phyloP scores from a whole-genome alignment of 352 stramenopile genomes.

The Stramenopiles sp. region DNA sequence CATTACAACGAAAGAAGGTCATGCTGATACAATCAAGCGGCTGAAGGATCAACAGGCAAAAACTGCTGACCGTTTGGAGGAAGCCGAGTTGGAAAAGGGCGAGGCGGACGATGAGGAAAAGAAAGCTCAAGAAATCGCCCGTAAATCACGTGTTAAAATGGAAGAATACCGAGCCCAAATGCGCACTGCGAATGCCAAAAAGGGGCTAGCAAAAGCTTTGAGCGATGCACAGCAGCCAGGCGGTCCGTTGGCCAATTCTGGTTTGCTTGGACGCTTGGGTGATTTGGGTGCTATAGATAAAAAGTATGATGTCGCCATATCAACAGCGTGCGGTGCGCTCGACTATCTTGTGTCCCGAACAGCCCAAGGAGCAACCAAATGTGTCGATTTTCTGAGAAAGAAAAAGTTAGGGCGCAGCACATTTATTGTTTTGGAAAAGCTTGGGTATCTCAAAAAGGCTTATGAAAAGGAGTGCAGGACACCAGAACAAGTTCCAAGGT shows the following conservation, averaged over 20 bases:
- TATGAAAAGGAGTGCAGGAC: slow-evolving; percentile 37
- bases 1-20: no score
- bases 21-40: no score
- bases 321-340: slow-evolving; percentile 79
- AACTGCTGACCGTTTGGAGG: slow-evolving; percentile 49
- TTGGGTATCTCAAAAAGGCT: slow-evolving; percentile 52
- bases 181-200: no score
- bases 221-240: slow-evolving; percentile 66
- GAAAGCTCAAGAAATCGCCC: slow-evolving; percentile 39
- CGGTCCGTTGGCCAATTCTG: slow-evolving; percentile 64
- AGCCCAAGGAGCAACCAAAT: slow-evolving; percentile 74
- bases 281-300: slow-evolving; percentile 83
- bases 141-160: no score
- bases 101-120: slow-evolving; percentile 38
- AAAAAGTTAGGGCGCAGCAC: slow-evolving; percentile 83
- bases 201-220: no score
- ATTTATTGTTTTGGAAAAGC: slow-evolving; percentile 95
- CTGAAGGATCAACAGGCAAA: no score
- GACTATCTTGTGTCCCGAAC: slow-evolving; percentile 93
- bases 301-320: slow-evolving; percentile 93
- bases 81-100: slow-evolving; percentile 44
- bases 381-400: slow-evolving; percentile 79
- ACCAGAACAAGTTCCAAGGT: slow-evolving; percentile 35
- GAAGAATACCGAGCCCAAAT: no score
- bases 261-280: slow-evolving; percentile 81